phyloP scores from a whole-genome alignment of 2,329 filamentous ascomycete genomes.

The Pseudofabraea citricarpa region DNA sequence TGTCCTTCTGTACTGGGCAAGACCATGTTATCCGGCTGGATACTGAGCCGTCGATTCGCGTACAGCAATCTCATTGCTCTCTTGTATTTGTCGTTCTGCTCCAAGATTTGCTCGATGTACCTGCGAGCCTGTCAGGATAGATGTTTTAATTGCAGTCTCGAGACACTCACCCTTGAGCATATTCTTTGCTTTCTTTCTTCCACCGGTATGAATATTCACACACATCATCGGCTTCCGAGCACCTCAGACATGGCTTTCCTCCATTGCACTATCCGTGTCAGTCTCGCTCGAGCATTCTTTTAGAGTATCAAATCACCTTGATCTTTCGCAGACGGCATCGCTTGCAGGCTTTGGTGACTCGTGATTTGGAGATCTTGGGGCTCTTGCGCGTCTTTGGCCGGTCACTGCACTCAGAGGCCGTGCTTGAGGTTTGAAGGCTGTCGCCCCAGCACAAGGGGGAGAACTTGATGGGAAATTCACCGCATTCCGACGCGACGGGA shows the following conservation, averaged over 20 bases:
- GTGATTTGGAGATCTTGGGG: neutral
- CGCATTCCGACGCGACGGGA: neutral
- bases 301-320: neutral
- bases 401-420: too few species aligned
- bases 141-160: too few species aligned
- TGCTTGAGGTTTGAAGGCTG: neutral
- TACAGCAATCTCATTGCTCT: neutral
- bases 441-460: neutral
- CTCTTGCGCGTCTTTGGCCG: too few species aligned
- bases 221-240: neutral
- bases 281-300: neutral
- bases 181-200: neutral
- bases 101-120: neutral
- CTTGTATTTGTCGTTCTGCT: neutral
- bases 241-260: neutral
- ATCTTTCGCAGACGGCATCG: neutral
- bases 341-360: neutral
- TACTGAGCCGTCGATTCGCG: neutral
- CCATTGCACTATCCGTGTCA: neutral
- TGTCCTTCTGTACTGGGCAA: neutral
- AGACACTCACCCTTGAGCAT: neutral
- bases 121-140: too few species aligned
- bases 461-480: neutral
- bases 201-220: neutral
- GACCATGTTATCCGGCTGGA: neutral